These are phyloP conservation scores for Carex littledalei DNA, from an alignment of 176 grass and related monocot genomes.

Conservation along the genomic window DNA sequence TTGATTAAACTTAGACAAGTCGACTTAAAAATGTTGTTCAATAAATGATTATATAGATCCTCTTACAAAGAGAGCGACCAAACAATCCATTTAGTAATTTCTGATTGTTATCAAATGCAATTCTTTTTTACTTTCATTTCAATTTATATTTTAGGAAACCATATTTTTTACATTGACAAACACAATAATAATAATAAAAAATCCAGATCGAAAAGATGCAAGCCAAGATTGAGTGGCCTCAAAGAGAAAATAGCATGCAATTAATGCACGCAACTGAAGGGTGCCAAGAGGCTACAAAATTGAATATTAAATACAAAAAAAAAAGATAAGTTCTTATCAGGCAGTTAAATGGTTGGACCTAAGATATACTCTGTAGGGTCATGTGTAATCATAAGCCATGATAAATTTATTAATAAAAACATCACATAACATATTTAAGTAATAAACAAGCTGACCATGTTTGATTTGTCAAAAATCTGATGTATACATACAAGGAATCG, in stretches of 20 bases:
- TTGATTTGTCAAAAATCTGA: constrained; percentile 8
- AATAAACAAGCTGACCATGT: background rate
- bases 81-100: background rate
- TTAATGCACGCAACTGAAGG: background rate
- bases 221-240: background rate
- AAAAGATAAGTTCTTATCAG: background rate
- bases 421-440: background rate
- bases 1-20: background rate
- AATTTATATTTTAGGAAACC: background rate
- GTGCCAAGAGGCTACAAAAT: background rate
- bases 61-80: background rate
- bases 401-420: background rate
- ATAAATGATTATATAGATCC: background rate
- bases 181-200: background rate
- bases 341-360: constrained; percentile 14
- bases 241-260: too few relatives aligned
- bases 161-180: background rate
- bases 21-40: background rate
- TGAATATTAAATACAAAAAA: background rate
- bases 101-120: background rate
- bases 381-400: background rate
- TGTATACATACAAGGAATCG: background rate
- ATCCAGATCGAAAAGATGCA: background rate
- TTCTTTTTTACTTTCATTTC: background rate
- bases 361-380: background rate